Evolutionary conservation across 345 rosid genomes (phyloP).

Genomic region (Eucalyptus urophylla): DNA sequence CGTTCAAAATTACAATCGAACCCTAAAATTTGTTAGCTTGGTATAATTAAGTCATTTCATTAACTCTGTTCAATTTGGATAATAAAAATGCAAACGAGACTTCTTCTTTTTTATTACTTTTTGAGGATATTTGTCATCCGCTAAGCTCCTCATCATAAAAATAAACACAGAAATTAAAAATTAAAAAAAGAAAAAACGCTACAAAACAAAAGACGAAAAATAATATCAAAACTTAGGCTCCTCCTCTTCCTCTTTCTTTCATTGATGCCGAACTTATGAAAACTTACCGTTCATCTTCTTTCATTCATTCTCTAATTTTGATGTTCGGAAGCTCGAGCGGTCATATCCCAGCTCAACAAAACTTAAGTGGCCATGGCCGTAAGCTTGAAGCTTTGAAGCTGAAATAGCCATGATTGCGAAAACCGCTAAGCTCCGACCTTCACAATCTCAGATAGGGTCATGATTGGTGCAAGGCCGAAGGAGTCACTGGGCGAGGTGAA

Average conservation of each 20-base stretch:
- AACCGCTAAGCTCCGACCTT: neutral
- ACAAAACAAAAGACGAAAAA: neutral
- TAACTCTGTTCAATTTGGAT: neutral
- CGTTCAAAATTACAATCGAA: rapidly evolving
- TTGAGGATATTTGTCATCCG: neutral
- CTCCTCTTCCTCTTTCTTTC: neutral
- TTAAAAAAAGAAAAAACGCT: neutral
- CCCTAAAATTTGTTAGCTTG: rapidly evolving
- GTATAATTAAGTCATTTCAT: neutral
- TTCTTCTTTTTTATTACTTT: neutral
- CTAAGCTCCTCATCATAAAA: neutral
- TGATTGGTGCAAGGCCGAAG: neutral
- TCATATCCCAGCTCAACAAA: neutral
- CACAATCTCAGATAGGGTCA: neutral
- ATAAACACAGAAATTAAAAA: neutral
- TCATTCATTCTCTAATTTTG: neutral
- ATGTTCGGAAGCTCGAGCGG: neutral
- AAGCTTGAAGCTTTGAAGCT: neutral
- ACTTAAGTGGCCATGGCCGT: neutral
- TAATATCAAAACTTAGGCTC: neutral
- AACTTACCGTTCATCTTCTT: neutral
- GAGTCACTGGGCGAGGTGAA: neutral
- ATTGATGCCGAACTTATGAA: neutral
- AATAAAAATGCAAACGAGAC: rapidly evolving
- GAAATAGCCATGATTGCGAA: neutral